Base-by-base conservation (phyloP, 306 rosid species). In the Cucurbita moschata region DNA sequence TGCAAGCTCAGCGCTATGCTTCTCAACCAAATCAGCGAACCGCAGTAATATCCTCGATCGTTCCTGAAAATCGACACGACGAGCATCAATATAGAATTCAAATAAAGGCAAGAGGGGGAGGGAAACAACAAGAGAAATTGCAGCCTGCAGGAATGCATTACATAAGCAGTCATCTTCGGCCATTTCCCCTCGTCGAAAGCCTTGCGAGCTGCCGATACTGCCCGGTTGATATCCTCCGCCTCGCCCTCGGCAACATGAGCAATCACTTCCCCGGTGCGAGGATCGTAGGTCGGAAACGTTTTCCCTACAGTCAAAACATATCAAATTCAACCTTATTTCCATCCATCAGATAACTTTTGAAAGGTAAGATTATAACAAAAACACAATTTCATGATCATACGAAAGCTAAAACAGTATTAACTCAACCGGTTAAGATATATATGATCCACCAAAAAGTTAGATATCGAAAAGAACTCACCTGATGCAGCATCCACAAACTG, bases 161-260 rank as follows among this genome's bases (percentile, higher is more conserved):
- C 98, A 87, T 93, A 90, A 70, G 97, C 86, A 9, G 84, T 30
- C 98, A 93, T 88, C 81, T 77, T 93, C 4, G 98, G 98, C 98
- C 98, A 93, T 26, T 97, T 97, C 30, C 98, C 98, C 76, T 93
- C 96, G 73, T 93, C 97, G 10, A 93, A 93, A 53, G 98, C 98
- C 87, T 85, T 87, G 16, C 98, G 92, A n/a, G 98, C 98, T 49
- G 97, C 97, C 21, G 86, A 69, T 19, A 93, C 97, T 1, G 98
- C 98, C 9, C 83, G 96, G 67, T 90, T 77, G 50, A 93, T 79
- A 76, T 93, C 97, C 77, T 93, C 96, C 8, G 79, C 84, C 57
- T 90, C 96, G 1, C 88, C 94, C 79, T 87, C 97, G 10, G 97
- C 94, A 60, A 93, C 94, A 73, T 80, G 83, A 75, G 98, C 96